Evolutionary conservation across 768 basidiomycete genomes (phyloP), one percentile per base, ranked within the genome.

Genomic region (Suillus bovinus): DNA sequence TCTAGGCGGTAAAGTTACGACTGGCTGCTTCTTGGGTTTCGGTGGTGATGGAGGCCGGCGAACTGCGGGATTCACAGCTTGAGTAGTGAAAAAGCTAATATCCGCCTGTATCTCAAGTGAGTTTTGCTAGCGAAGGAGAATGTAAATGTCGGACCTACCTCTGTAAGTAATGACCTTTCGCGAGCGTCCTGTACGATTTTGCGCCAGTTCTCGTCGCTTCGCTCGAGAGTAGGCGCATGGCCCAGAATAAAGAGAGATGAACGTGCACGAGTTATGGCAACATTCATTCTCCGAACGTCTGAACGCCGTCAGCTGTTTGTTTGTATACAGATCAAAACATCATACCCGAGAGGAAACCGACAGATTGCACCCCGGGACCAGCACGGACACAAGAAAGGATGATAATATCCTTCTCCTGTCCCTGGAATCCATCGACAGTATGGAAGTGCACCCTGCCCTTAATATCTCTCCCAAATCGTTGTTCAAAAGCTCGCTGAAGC

Each of bases 401-500:
- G 76, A 99, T 96, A 59, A 99, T 86, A 68, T 96, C 94, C 73
- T 99, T 99, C 74, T 99, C 97, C 78, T 99, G 97, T 54, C 97
- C 97, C 59, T 99, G 97, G 71, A 99, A 99, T 11, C 96, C 97
- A 75, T 99, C 96, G 42, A 99, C 96, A 0, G 97, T 99, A 72
- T 97, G 91, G 79, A 99, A 98, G 69, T 96, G 90, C 42, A 99
- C 85, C 47, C 82, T 85, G 36, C 81, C 81, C 1, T 89, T 68
- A 24, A 97, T 85, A 27, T 86, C 82, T 36, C 78, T 71, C 3
- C 95, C 94, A 72, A 93, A 97, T 16, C 83, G 81, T 60, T 80
- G 75, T 50, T 81, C 78, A 68, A 99, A 99, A 7, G 82, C 77
- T 16, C 83, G 80, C 34, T 84, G 85, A 57, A 99, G 77, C 70